Conservation (phyloP, 2,329 filamentous ascomycete genomes). For the Niveomyces coronatus region DNA sequence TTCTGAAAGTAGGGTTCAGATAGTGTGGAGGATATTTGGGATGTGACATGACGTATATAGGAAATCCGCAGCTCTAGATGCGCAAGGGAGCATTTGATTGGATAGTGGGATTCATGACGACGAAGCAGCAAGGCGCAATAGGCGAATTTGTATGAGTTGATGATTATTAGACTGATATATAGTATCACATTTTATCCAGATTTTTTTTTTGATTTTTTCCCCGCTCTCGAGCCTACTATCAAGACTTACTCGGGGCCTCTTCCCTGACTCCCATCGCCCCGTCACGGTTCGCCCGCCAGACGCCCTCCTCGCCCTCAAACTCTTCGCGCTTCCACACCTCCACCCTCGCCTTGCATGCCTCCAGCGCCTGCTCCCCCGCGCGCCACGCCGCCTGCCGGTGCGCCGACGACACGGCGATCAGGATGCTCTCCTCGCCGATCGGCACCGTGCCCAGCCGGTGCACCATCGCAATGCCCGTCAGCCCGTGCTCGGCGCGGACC, state of each 20-base stretch:
- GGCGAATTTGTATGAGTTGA: not conserved
- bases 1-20: not conserved
- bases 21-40: not conserved
- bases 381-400: slow-evolving; percentile 80
- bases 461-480: slow-evolving; percentile 67
- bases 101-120: no score
- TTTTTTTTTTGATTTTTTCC: not conserved
- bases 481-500: slow-evolving; percentile 48
- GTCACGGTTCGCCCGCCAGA: slow-evolving; percentile 85
- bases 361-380: slow-evolving; percentile 81
- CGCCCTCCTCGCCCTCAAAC: slow-evolving; percentile 65
- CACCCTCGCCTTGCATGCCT: slow-evolving; percentile 74
- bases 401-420: slow-evolving; percentile 75
- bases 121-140: not conserved
- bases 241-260: no score
- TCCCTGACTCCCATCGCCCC: slow-evolving; percentile 51
- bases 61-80: no score
- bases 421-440: slow-evolving; percentile 85
- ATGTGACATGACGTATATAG: not conserved
- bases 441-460: slow-evolving; percentile 81
- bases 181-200: no score
- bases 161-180: no score
- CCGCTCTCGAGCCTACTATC: no score
- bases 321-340: slow-evolving; percentile 95
- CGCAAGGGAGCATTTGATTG: no score